Evolutionary conservation across 1,139 yeast genomes (phyloP).

Genomic region (Meyerozyma carpophila): DNA sequence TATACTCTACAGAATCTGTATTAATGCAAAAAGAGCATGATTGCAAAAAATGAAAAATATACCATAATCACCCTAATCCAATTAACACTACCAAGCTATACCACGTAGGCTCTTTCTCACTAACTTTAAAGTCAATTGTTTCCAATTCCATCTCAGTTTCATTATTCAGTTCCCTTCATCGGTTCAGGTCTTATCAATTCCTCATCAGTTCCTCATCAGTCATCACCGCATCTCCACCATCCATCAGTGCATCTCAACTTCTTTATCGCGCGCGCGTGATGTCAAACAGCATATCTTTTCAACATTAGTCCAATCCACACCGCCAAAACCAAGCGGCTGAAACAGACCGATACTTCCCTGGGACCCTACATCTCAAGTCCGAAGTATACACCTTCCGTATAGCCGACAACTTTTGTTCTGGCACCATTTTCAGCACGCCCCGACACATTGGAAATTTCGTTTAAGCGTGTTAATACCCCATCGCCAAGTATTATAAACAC

Average conservation of each 20-base stretch:
- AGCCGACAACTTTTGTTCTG: background rate
- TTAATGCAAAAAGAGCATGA: no score
- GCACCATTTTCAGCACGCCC: background rate
- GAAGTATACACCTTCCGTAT: background rate
- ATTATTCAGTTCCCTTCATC: no score
- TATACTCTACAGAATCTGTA: no score
- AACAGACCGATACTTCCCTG: background rate
- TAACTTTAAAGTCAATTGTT: no score
- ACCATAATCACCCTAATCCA: no score
- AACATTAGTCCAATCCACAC: background rate
- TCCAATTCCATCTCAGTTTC: no score
- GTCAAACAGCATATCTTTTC: background rate
- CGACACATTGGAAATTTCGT: background rate
- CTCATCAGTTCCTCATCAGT: background rate
- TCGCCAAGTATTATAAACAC: background rate
- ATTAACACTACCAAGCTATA: no score
- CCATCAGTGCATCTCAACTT: no score
- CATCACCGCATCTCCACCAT: no score
- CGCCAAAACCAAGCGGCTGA: background rate
- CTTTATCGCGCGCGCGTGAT: background rate
- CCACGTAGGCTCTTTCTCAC: no score
- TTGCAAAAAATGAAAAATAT: no score
- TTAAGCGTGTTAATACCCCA: background rate
- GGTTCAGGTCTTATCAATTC: no score
- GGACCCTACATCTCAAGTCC: background rate